Percentiles rank a stretch among this genome's conserved stretches.
Conservation (phyloP, 164 flowering plant genomes). For the Stephania japonica region DNA sequence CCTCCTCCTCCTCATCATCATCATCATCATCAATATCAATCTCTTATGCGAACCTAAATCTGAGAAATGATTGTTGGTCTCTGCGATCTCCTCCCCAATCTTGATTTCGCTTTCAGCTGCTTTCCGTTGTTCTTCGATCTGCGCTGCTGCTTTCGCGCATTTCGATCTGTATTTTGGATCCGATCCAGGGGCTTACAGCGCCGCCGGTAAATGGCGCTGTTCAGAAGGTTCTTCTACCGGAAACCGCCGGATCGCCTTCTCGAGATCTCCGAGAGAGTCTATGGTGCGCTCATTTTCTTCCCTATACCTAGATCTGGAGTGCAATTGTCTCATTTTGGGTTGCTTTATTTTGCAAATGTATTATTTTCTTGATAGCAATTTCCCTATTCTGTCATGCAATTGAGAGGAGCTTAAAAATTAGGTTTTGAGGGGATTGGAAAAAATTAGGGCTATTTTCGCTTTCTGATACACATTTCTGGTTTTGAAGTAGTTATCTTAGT, state of each 20-base stretch:
- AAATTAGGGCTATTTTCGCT: neutral
- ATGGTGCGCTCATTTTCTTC: slow-evolving; percentile 36
- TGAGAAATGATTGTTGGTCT: slow-evolving; percentile 12
- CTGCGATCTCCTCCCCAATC: neutral
- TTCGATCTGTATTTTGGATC: slow-evolving; percentile 44
- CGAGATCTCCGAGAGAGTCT: slow-evolving; percentile 92
- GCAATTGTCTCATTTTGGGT: neutral
- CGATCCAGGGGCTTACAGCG: slow-evolving; percentile 59
- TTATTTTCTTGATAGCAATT: neutral
- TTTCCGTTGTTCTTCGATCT: neutral
- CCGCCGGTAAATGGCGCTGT: slow-evolving; percentile 94
- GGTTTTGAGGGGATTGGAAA: neutral
- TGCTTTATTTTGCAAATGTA: neutral
- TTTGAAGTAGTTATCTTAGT: no score
- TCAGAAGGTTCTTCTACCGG: slow-evolving; percentile 79
- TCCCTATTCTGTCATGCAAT: neutral
- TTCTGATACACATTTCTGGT: neutral
- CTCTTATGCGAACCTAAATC: slow-evolving; percentile 11
- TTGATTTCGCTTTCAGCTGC: no score
- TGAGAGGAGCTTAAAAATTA: no score
- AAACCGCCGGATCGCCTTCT: slow-evolving; percentile 95
- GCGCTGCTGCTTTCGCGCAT: slow-evolving; percentile 16
- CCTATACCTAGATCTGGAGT: neutral
- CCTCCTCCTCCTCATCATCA: slow-evolving; percentile 1
- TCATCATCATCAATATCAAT: slow-evolving; percentile 5